A percentile compares a stretch with the other conserved stretches of the same genome.
Conservation (phyloP, 2,329 filamentous ascomycete species). For the Ophiobolus disseminans region DNA sequence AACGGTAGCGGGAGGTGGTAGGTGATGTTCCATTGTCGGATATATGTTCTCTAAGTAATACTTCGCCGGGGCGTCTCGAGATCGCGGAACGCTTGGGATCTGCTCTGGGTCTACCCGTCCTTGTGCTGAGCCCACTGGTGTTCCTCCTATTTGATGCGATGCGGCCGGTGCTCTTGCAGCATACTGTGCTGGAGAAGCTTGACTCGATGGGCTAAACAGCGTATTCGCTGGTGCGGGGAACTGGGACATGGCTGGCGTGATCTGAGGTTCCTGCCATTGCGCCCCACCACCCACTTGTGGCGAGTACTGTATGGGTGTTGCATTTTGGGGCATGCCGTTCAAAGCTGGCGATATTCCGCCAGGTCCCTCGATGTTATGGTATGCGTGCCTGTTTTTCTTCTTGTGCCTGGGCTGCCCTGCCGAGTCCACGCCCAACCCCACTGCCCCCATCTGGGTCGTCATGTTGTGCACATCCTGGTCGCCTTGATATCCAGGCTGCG, state of each 20-base stretch:
- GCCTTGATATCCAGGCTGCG: constrained; percentile 25
- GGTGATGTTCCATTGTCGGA: constrained; percentile 92
- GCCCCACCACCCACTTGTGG: constrained; percentile 43
- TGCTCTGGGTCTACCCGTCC: constrained; percentile 87
- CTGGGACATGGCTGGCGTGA: constrained; percentile 61
- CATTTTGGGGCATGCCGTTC: constrained; percentile 69
- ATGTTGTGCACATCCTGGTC: constrained; percentile 45
- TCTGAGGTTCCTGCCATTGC: constrained; percentile 51
- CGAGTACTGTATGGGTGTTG: constrained; percentile 60
- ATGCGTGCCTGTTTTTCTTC: constrained; percentile 95
- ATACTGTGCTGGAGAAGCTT: constrained; percentile 47
- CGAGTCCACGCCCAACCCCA: constrained; percentile 46
- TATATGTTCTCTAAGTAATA: constrained; percentile 89
- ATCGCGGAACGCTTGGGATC: constrained; percentile 86
- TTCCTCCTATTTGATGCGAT: constrained; percentile 34
- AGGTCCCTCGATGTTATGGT: constrained; percentile 82
- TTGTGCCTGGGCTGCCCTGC: constrained; percentile 63
- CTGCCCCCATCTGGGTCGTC: constrained; percentile 36
- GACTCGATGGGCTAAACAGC: constrained; percentile 56
- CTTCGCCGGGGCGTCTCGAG: constrained; percentile 80
- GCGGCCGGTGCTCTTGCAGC: constrained; percentile 39
- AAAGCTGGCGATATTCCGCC: constrained; percentile 71
- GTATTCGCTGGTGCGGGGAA: constrained; percentile 66
- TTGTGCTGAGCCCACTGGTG: constrained; percentile 66
- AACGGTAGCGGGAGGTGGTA: constrained; percentile 85